Conservation (phyloP, 1,284 basidiomycete genomes). For the Cryptococcus sp. region DNA sequence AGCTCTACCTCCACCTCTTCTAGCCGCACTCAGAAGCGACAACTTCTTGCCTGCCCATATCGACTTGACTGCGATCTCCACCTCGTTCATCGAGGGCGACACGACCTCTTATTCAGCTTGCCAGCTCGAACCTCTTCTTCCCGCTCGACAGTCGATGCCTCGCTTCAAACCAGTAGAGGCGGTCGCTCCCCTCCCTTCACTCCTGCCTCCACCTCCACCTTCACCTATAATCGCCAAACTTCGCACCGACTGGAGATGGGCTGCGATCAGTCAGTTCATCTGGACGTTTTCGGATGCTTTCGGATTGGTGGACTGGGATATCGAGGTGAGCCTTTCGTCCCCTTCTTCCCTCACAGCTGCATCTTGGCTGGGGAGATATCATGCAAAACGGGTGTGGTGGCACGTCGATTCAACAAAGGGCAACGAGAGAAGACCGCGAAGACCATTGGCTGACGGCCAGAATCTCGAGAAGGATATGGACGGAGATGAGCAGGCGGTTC, state of each 20-base stretch:
- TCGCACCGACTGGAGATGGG: conserved; percentile 46
- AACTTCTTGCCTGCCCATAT: too few species aligned
- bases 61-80: too few species aligned
- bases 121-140: background rate
- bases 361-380: too few species aligned
- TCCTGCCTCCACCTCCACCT: conserved; percentile 30
- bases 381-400: too few species aligned
- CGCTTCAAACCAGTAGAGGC: conserved; percentile 17
- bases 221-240: conserved; percentile 42
- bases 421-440: background rate
- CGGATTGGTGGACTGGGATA: conserved; percentile 43
- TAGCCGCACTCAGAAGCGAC: too few species aligned
- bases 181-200: conserved; percentile 23
- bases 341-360: too few species aligned
- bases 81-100: too few species aligned
- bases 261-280: conserved; percentile 45
- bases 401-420: background rate
- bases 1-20: too few species aligned
- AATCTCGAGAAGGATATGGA: conserved; percentile 50
- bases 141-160: conserved; percentile 23
- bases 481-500: conserved; percentile 43
- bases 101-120: background rate
- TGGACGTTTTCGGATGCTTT: conserved; percentile 45
- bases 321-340: conserved; percentile 31
- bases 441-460: conserved; percentile 19